Base-by-base conservation (phyloP, 768 basidiomycete species). In the Gyrodon lividus region DNA sequence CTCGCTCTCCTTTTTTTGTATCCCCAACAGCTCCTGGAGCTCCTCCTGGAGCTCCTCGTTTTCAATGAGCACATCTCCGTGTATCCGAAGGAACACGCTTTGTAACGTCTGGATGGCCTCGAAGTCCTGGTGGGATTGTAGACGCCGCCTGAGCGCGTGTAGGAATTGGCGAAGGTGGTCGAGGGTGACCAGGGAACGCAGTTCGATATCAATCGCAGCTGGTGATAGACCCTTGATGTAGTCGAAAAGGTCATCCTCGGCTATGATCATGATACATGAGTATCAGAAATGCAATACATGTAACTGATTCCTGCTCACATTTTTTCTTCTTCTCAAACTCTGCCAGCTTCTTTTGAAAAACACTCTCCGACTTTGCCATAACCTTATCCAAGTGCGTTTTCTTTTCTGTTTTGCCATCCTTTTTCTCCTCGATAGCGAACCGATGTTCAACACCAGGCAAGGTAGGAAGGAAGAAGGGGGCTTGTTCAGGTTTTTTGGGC, bases 401-500 rank as follows among this genome's bases (percentile, higher is more conserved):
- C 53, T 78, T 80, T 53, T 61, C 56, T 58, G 70, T 44, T 66
- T 66, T 58, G 56, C 66, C 59, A 50, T 63, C 47, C 69, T 75
- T 68, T 70, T 76, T 59, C 55, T 71, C 52, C 65, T 68, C 70
- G 5, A 86, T 65, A 13, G 82, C 88, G 66, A 98, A 96, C 16
- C 91, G 81, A 16, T 83, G 77, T 51, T 95, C 92, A 10, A 93
- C 81, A 10, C 94, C 96, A 4, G 89, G 87, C 10, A 98, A 71
- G 1, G 94, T 92, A 19, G 96, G 97, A 14, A 99, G 74, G 77
- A 98, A 99, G 77, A 99, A 99, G 0, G 97, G 97, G 1, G 94
- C 96, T 53, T 92, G 82, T 71, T 98, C 96, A 12, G 92, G 92
- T 22, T 87, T 89, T 70, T 98, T 98, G 6, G 94, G 93, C 0